Conservation (phyloP, 2,329 filamentous ascomycete genomes). For the Diaporthe australafricana region DNA sequence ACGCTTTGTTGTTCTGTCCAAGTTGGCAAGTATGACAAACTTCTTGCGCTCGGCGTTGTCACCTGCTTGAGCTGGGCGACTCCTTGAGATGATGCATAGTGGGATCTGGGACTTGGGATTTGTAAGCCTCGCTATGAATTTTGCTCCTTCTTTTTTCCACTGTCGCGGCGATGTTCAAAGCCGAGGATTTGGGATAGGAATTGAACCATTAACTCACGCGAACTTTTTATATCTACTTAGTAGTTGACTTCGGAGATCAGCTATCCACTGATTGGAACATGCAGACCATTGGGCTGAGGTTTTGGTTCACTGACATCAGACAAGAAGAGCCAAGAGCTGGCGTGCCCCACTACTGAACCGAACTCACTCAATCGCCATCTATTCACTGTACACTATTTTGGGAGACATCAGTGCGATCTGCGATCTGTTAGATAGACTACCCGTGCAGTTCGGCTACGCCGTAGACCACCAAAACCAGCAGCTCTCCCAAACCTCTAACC, state of each 20-base stretch:
- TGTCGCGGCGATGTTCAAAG: constrained; percentile 1
- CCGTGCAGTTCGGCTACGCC: background rate
- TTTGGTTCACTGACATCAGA: constrained; percentile 30
- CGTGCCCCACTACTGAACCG: constrained; percentile 12
- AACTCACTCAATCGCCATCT: background rate
- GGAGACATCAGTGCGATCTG: background rate
- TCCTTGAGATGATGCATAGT: background rate
- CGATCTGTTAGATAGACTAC: background rate
- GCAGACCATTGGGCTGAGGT: background rate
- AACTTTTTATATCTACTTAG: no score
- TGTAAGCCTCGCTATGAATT: constrained; percentile 2
- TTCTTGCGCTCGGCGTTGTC: background rate
- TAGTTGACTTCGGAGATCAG: no score
- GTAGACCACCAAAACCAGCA: background rate
- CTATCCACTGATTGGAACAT: background rate
- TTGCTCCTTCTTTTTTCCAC: background rate
- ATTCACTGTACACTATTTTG: background rate
- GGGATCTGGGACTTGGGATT: constrained; percentile 6
- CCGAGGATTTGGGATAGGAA: background rate
- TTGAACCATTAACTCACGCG: background rate
- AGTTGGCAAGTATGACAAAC: background rate
- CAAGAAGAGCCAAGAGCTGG: background rate
- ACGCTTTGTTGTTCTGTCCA: background rate
- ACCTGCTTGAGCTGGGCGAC: constrained; percentile 4
- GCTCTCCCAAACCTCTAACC: background rate